Base-by-base conservation (phyloP, 1,284 basidiomycete genomes). In the Ustilago esculenta region DNA sequence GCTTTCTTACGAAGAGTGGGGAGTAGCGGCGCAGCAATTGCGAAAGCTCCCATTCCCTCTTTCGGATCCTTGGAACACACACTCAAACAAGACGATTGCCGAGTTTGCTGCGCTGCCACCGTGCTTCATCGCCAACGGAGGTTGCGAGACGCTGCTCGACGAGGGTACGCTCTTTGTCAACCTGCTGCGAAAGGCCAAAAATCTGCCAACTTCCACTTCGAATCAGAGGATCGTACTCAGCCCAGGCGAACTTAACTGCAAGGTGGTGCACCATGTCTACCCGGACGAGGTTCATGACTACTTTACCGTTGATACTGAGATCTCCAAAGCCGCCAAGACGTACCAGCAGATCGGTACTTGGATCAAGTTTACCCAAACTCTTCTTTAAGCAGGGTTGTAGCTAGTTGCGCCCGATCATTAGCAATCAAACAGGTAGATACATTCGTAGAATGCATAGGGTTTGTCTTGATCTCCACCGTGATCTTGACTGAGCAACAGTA, bases 1-100 rank as follows among this genome's bases (percentile, higher is more conserved):
- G 5, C 35, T 67, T 11, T 27, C 44, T 12, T 80, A 76, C 45
- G 60, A 64, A 27, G 46, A 70, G 23, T 79, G 77, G 78, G 77
- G 78, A 18, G 44, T 73, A 17, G 40, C 58, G 10, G 58, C 66
- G 4, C 61, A 66, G 33, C 53, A 46, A 2, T 37, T 75, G 18
- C 56, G 40, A 14, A 57, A 51, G 35, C 47, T 66, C 15, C 61
- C 72, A 1, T 45, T 52, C 35, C 47, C 60, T 25, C 30, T 71
- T 8, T 48, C 44, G 32, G 57, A 74, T 25, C 40, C 72, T 1
- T 73, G 72, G 74, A 48, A 50, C 45, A 63, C 55, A 8, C 74
- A 72, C 41, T 18, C 46, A n/a, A 67, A 68, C 61, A 69, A 69
- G 59, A 39, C 41, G 14, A 17, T 36, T 1, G 58, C 54, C 20